A percentile compares a stretch with the other conserved stretches of the same genome.
These are phyloP conservation scores for Physcomitrellopsis africana DNA, from an alignment of 225 moss, liverwort and hornwort species.

Conservation along the genomic window DNA sequence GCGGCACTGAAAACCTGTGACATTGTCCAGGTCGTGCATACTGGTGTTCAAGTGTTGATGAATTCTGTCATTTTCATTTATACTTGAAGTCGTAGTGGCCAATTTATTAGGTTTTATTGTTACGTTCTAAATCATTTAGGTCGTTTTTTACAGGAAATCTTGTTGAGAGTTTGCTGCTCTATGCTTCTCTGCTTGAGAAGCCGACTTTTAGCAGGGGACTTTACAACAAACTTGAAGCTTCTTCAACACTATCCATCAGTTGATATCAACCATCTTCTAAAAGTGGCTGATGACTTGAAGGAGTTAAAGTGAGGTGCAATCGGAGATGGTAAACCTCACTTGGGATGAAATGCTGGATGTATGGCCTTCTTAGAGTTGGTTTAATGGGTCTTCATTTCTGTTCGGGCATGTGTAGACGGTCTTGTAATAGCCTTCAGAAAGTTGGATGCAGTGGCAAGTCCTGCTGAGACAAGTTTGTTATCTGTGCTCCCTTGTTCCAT, in stretches of 20 bases:
- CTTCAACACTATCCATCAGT: slow-evolving; percentile 85
- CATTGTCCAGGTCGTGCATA: not conserved
- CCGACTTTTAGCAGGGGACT: slow-evolving; percentile 90
- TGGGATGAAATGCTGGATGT: slow-evolving; percentile 17
- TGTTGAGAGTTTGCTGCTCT: slow-evolving; percentile 89
- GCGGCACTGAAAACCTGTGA: not conserved
- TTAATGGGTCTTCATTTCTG: slow-evolving; percentile 9
- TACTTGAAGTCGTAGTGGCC: not conserved
- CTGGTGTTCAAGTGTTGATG: not conserved
- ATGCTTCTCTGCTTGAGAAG: slow-evolving; percentile 92
- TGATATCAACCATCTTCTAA: slow-evolving; percentile 76
- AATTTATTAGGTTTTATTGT: not conserved
- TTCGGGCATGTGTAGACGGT: not conserved
- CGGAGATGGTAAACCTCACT: slow-evolving; percentile 21
- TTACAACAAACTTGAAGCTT: slow-evolving; percentile 95
- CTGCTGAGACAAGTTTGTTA: slow-evolving; percentile 1
- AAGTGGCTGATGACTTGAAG: slow-evolving; percentile 75
- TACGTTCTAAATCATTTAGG: not conserved
- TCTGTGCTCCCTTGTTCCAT: slow-evolving; percentile 22
- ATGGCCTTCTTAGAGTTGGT: slow-evolving; percentile 7
- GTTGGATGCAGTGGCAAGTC: slow-evolving; percentile 19
- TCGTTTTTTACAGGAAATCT: slow-evolving; percentile 72
- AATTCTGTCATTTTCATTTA: not conserved
- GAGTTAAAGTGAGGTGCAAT: slow-evolving; percentile 29
- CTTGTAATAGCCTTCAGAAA: not conserved